Percentiles rank a stretch among this genome's conserved stretches.
Conservation (phyloP, 768 basidiomycete genomes). For the Leucocoprinus leucothites region DNA sequence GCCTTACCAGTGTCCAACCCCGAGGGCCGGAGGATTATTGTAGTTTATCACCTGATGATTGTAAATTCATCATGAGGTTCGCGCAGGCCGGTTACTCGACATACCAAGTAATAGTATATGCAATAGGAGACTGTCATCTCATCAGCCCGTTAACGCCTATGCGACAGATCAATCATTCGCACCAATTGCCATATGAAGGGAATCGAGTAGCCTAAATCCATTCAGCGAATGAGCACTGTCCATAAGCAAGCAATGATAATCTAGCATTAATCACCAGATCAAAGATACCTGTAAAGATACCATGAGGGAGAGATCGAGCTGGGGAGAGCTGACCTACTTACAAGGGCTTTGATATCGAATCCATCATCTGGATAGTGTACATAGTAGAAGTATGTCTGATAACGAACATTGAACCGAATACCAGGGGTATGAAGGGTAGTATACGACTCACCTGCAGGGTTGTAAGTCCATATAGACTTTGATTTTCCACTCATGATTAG, state of each 20-base stretch:
- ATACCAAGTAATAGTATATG: constrained; percentile 38
- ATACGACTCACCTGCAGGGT: constrained; percentile 26
- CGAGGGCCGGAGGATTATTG: constrained; percentile 30
- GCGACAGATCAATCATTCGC: not conserved
- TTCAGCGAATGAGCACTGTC: not conserved
- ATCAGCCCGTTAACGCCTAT: not conserved
- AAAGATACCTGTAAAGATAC: constrained; percentile 21
- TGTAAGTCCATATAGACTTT: constrained; percentile 34
- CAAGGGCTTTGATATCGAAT: constrained; percentile 22
- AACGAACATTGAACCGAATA: not conserved
- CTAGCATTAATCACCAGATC: constrained; percentile 23
- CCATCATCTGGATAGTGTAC: constrained; percentile 30
- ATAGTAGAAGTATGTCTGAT: constrained; percentile 33
- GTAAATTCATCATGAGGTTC: constrained; percentile 7
- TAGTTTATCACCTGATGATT: constrained; percentile 31
- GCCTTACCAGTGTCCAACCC: constrained; percentile 32
- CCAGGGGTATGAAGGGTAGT: not conserved
- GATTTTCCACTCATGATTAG: not conserved
- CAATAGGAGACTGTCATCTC: constrained; percentile 22
- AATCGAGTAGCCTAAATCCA: constrained; percentile 26
- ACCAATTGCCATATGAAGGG: constrained; percentile 29
- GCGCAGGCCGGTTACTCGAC: not conserved
- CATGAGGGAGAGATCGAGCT: not conserved
- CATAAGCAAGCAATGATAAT: not conserved
- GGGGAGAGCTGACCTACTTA: constrained; percentile 9